phyloP scores from a whole-genome alignment of 1,139 yeast species.

The Yamadazyma triangularis region DNA sequence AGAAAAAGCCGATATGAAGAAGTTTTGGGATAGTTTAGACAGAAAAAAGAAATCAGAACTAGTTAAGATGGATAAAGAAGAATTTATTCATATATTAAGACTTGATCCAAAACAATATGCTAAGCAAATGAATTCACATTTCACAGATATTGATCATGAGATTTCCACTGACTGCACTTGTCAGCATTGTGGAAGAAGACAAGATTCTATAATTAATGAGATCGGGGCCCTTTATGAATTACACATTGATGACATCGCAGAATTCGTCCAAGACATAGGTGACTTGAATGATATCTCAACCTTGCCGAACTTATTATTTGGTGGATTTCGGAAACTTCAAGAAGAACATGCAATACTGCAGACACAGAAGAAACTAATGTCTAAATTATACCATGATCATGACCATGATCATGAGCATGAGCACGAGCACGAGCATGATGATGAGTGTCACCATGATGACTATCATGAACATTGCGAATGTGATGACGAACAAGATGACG shows the following conservation, averaged over 20 bases:
- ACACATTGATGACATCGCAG: slow-evolving; percentile 51
- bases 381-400: slow-evolving; percentile 4
- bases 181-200: slow-evolving; percentile 74
- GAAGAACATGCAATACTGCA: slow-evolving; percentile 27
- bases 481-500: too few species aligned
- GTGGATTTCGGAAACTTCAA: slow-evolving; percentile 38
- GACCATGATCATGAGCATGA: slow-evolving; percentile 1
- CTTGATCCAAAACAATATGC: slow-evolving; percentile 6
- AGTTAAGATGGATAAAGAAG: slow-evolving; percentile 61
- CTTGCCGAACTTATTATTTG: slow-evolving; percentile 36
- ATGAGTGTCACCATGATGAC: slow-evolving; percentile 5
- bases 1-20: slow-evolving; percentile 53
- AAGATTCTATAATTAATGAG: slow-evolving; percentile 71
- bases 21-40: slow-evolving; percentile 69
- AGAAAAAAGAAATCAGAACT: slow-evolving; percentile 59
- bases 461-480: too few species aligned
- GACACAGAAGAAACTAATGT: background rate
- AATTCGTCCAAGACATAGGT: slow-evolving; percentile 35
- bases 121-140: slow-evolving; percentile 1
- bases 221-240: slow-evolving; percentile 54
- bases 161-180: slow-evolving; percentile 54
- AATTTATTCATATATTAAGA: slow-evolving; percentile 7
- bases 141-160: background rate
- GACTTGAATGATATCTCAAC: slow-evolving; percentile 40
- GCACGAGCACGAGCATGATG: slow-evolving; percentile 3